These are phyloP conservation scores for Ceratobasidium sp. DNA, from an alignment of 1,284 basidiomycete genomes.

Conservation along the genomic window DNA sequence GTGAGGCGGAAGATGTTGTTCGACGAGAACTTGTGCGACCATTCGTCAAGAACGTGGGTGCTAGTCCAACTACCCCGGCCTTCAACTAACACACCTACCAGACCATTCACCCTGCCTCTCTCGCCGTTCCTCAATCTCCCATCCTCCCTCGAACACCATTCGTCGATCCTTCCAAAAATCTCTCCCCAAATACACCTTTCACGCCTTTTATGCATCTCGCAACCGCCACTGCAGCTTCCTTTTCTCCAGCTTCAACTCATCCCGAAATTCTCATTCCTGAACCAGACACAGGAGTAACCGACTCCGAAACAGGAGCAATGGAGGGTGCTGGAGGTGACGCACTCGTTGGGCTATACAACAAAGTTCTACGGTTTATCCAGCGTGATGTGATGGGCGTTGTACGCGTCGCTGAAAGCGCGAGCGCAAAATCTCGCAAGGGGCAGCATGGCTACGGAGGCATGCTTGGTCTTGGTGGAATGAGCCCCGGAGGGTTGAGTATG, in stretches of 20 bases:
- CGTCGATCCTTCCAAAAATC: constrained; percentile 56
- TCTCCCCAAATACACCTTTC: constrained; percentile 63
- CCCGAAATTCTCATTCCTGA: constrained; percentile 44
- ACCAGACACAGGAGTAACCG: constrained; percentile 10
- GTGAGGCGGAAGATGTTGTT: constrained; percentile 88
- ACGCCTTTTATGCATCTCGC: constrained; percentile 76
- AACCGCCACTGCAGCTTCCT: constrained; percentile 44
- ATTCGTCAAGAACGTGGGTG: constrained; percentile 80
- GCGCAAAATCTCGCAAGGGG: constrained; percentile 59
- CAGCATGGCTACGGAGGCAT: not conserved
- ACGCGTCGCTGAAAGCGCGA: constrained; percentile 73
- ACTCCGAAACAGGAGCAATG: not conserved
- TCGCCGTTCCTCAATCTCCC: constrained; percentile 77
- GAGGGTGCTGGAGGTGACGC: constrained; percentile 69
- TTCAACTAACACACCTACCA: constrained; percentile 55
- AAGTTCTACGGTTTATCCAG: constrained; percentile 84
- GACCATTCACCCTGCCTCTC: constrained; percentile 79
- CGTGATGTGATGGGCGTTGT: constrained; percentile 73
- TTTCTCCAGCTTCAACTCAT: constrained; percentile 25
- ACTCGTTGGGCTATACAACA: constrained; percentile 83
- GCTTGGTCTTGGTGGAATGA: constrained; percentile 4
- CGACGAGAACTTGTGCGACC: constrained; percentile 75
- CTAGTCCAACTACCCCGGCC: constrained; percentile 18
- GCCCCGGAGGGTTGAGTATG: constrained; percentile 32
- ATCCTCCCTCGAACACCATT: constrained; percentile 80